phyloP scores from a whole-genome alignment of 2,329 filamentous ascomycete species.

The Diaporthe eres region DNA sequence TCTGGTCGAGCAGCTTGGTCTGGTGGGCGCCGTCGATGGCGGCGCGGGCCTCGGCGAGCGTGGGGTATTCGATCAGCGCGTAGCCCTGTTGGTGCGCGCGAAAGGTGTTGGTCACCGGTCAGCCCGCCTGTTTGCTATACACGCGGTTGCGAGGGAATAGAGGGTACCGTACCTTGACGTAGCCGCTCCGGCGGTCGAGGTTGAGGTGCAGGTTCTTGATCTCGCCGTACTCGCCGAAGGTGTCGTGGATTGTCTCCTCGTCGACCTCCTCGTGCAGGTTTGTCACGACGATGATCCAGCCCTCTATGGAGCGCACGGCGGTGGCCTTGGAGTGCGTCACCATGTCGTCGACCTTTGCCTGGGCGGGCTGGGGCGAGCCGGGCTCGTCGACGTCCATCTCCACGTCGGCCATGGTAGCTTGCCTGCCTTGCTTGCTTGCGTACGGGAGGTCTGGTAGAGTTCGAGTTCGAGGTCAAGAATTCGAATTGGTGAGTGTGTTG shows the following conservation, averaged over 20 bases:
- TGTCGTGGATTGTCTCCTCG: conserved; percentile 85
- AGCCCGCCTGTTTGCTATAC: conserved; percentile 17
- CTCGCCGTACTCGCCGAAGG: conserved; percentile 87
- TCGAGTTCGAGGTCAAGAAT: background rate
- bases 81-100: conserved; percentile 72
- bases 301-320: conserved; percentile 88
- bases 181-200: conserved; percentile 84
- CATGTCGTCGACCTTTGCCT: conserved; percentile 73
- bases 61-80: conserved; percentile 87
- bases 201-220: conserved; percentile 91
- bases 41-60: conserved; percentile 82
- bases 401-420: conserved; percentile 63
- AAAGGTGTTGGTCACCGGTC: background rate
- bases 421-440: background rate
- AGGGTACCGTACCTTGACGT: conserved; percentile 78
- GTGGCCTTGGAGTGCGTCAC: conserved; percentile 81
- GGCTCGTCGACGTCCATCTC: conserved; percentile 74
- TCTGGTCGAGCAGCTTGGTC: conserved; percentile 85
- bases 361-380: conserved; percentile 54
- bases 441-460: background rate
- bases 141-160: background rate
- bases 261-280: conserved; percentile 91
- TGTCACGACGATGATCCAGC: conserved; percentile 89
- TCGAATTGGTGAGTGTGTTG: background rate
- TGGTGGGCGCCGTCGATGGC: conserved; percentile 85